A percentile compares a stretch with the other conserved stretches of the same genome.
Evolutionary conservation across 2,329 filamentous ascomycete genomes (phyloP).

Genomic region (Passalora sequoiae): DNA sequence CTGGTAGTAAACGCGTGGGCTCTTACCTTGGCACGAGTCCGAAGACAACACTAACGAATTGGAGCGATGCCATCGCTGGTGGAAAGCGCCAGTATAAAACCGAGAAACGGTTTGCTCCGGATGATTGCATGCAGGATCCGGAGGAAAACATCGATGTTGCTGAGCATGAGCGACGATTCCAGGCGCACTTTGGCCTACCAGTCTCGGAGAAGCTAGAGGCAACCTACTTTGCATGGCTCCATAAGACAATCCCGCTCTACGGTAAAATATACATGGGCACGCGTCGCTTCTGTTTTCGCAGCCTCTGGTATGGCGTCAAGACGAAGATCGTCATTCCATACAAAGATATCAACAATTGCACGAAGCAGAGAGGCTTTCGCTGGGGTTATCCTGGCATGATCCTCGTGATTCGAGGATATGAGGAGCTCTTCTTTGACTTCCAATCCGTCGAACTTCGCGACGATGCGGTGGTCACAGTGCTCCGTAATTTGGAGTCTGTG

Average conservation of each 20-base stretch:
- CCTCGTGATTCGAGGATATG: conserved; percentile 86
- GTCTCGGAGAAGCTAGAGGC: conserved; percentile 76
- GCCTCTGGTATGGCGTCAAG: conserved; percentile 77
- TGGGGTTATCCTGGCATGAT: conserved; percentile 88
- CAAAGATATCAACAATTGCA: conserved; percentile 84
- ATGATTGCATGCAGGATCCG: conserved; percentile 55
- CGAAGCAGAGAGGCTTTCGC: conserved; percentile 91
- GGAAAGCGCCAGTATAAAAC: conserved; percentile 84
- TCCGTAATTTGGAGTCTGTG: conserved; percentile 68
- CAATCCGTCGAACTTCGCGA: conserved; percentile 70
- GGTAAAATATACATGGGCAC: conserved; percentile 95
- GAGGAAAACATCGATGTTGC: conserved; percentile 53
- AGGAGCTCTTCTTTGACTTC: conserved; percentile 97
- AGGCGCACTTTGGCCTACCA: conserved; percentile 84
- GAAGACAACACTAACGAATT: conserved; percentile 94
- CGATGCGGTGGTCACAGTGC: conserved; percentile 77
- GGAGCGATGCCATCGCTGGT: conserved; percentile 94
- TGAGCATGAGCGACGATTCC: conserved; percentile 64
- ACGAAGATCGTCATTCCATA: conserved; percentile 89
- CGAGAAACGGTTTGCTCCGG: conserved; percentile 57
- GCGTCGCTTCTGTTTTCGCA: conserved; percentile 85
- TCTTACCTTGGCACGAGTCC: conserved; percentile 71
- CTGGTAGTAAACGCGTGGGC: conserved; percentile 71
- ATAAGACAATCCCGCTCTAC: conserved; percentile 83
- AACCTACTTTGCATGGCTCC: conserved; percentile 87